Evolutionary conservation across 2,329 filamentous ascomycete species (phyloP).

Genomic region (Colletotrichum chlorophyti): DNA sequence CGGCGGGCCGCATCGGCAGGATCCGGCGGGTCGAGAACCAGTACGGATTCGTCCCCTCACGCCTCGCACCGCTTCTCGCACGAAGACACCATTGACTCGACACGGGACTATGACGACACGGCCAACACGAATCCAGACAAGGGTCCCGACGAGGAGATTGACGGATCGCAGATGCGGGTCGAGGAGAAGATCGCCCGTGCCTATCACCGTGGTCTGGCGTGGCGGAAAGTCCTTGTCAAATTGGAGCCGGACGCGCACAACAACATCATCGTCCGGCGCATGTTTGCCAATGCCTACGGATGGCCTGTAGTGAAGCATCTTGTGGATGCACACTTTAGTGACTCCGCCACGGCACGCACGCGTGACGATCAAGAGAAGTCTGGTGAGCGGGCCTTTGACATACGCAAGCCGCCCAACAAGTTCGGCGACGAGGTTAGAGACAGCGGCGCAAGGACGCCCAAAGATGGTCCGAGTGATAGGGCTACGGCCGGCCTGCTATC

Average conservation of each 20-base stretch:
- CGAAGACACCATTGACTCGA: slow-evolving; percentile 50
- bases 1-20: slow-evolving; percentile 29
- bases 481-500: slow-evolving; percentile 37
- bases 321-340: slow-evolving; percentile 92
- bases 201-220: slow-evolving; percentile 89
- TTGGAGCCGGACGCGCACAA: slow-evolving; percentile 98
- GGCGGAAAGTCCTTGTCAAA: slow-evolving; percentile 96
- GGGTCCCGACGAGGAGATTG: slow-evolving; percentile 46
- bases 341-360: slow-evolving; percentile 69
- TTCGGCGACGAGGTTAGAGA: slow-evolving; percentile 70
- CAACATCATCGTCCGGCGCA: slow-evolving; percentile 94
- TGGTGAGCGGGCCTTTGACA: slow-evolving; percentile 72
- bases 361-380: slow-evolving; percentile 71
- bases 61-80: slow-evolving; percentile 41
- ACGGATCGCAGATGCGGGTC: slow-evolving; percentile 79
- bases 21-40: slow-evolving; percentile 28
- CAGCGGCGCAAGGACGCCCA: slow-evolving; percentile 31
- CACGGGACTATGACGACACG: slow-evolving; percentile 60
- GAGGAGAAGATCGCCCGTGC: slow-evolving; percentile 98
- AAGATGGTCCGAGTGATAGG: slow-evolving; percentile 16
- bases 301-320: slow-evolving; percentile 97
- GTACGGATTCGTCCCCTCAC: slow-evolving; percentile 30
- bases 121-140: slow-evolving; percentile 53
- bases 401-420: slow-evolving; percentile 60
- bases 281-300: slow-evolving; percentile 96